phyloP scores from a whole-genome alignment of 2,329 filamentous ascomycete genomes.

The Zasmidium angulare region DNA sequence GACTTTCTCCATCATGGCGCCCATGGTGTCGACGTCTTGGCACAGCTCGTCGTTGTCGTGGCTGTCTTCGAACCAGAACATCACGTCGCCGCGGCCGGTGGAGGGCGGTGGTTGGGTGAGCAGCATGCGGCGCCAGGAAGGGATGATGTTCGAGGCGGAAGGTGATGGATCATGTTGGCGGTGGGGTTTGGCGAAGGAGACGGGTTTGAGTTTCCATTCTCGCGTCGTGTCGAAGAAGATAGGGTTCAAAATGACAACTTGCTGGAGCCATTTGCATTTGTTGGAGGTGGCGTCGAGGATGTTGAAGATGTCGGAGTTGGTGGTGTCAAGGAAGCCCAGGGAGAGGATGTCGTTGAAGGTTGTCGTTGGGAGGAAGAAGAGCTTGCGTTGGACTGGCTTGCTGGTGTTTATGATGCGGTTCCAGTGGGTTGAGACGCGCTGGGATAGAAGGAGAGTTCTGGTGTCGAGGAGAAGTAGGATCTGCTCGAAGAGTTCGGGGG shows the following conservation, averaged over 20 bases:
- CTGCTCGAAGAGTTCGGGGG: conserved; percentile 17
- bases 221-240: conserved; percentile 20
- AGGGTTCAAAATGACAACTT: conserved; percentile 20
- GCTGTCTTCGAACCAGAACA: conserved; percentile 22
- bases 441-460: conserved; percentile 18
- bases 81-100: conserved; percentile 18
- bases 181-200: conserved; percentile 13
- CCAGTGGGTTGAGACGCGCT: conserved; percentile 20
- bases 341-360: conserved; percentile 18
- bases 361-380: conserved; percentile 21
- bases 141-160: conserved; percentile 9
- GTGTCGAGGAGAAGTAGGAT: conserved; percentile 22
- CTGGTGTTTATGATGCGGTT: conserved; percentile 15
- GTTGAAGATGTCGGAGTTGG: conserved; percentile 13
- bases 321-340: conserved; percentile 12
- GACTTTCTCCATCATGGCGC: conserved; percentile 18
- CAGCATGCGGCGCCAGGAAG: conserved; percentile 22
- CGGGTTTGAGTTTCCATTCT: conserved; percentile 16
- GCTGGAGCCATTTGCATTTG: conserved; percentile 18
- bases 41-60: conserved; percentile 19
- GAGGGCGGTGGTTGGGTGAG: conserved; percentile 17
- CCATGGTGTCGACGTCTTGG: conserved; percentile 18
- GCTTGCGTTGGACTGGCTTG: conserved; percentile 20
- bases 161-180: too few relatives aligned
- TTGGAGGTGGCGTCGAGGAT: conserved; percentile 20